Evolutionary conservation across 495 filamentous ascomycete genomes (phyloP).

Genomic region (Hyaloscypha hepaticicola): DNA sequence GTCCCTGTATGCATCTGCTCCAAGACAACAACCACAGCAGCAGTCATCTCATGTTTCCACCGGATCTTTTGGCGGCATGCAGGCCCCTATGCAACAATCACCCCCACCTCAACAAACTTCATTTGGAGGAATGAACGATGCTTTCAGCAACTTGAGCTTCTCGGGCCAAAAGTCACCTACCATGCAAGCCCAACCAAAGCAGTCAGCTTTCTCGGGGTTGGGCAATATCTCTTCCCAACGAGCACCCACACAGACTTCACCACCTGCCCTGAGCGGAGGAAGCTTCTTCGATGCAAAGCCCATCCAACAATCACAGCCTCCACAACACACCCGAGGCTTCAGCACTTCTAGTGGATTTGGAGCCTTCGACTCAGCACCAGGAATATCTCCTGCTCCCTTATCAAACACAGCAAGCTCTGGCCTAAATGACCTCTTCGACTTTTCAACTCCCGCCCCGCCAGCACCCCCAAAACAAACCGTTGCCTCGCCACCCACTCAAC

Average conservation of each 20-base stretch:
- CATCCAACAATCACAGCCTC: conserved; percentile 49
- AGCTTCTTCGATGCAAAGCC: conserved; percentile 81
- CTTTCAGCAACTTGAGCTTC: conserved; percentile 83
- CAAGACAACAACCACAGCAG: conserved; percentile 61
- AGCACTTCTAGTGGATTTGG: conserved; percentile 39
- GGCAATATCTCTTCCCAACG: conserved; percentile 54
- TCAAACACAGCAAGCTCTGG: conserved; percentile 43
- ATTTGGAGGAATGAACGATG: conserved; percentile 78
- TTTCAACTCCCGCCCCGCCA: conserved; percentile 57
- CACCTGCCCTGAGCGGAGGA: conserved; percentile 55
- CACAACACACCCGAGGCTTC: conserved; percentile 42
- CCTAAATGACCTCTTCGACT: conserved; percentile 77
- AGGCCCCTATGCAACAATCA: conserved; percentile 47
- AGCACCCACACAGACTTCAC: conserved; percentile 46
- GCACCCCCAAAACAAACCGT: conserved; percentile 46
- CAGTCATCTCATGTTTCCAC: conserved; percentile 55
- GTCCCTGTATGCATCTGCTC: conserved; percentile 88
- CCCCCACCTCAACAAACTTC: conserved; percentile 47
- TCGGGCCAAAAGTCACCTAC: conserved; percentile 53
- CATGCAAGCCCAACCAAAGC: conserved; percentile 54
- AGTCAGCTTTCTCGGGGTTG: conserved; percentile 74
- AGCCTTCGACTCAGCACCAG: conserved; percentile 31
- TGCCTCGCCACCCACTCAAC: conserved; percentile 40
- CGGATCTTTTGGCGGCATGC: conserved; percentile 65
- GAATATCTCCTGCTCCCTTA: conserved; percentile 24